Evolutionary conservation across 768 basidiomycete genomes (phyloP).

Genomic region (Termitomyces sp.): DNA sequence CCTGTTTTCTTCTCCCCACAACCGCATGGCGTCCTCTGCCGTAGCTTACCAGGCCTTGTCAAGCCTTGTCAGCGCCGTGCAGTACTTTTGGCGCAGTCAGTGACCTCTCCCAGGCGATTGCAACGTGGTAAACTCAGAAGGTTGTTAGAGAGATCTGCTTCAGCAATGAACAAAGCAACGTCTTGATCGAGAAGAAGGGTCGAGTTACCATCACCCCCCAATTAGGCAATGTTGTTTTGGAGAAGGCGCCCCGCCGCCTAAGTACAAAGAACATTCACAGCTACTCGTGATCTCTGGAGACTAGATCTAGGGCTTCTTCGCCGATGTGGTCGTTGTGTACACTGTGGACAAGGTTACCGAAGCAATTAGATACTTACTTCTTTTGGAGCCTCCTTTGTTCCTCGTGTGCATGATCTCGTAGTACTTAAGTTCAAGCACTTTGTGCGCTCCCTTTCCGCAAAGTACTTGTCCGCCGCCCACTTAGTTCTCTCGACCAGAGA

Average conservation of each 20-base stretch:
- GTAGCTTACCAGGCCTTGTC: background rate
- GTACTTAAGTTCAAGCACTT: constrained; percentile 3
- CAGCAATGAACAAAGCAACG: constrained; percentile 7
- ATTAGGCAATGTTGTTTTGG: background rate
- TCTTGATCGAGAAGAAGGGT: constrained; percentile 11
- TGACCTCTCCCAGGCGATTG: background rate
- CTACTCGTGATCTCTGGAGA: background rate
- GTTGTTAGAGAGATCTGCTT: background rate
- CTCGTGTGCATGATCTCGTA: background rate
- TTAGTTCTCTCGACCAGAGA: background rate
- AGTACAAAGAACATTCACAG: constrained; percentile 9
- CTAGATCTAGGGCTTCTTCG: background rate
- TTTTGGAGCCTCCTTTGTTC: constrained; percentile 7
- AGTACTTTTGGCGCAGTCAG: background rate
- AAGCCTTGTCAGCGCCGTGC: background rate
- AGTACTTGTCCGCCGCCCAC: too few relatives aligned
- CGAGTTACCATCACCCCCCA: background rate
- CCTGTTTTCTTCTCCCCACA: too few relatives aligned
- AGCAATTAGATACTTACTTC: constrained; percentile 5
- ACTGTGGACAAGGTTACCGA: background rate
- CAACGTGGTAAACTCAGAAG: background rate
- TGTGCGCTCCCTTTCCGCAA: background rate
- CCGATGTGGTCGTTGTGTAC: background rate
- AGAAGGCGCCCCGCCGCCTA: background rate
- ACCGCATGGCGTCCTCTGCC: background rate